phyloP scores from a whole-genome alignment of 768 basidiomycete genomes.

The Pleurotus giganteus region DNA sequence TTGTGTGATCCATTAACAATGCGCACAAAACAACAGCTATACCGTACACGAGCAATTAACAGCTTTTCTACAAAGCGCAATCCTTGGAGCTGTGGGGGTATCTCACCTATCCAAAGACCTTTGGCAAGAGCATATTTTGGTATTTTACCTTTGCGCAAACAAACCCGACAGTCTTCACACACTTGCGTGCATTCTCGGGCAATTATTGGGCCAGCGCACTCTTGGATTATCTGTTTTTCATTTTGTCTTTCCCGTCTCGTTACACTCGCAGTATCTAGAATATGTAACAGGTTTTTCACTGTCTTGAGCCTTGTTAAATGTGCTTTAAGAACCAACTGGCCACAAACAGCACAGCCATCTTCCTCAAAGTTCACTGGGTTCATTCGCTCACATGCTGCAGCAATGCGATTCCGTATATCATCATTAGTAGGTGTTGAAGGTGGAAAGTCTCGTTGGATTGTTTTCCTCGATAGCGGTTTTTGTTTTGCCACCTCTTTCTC shows the following conservation, averaged over 20 bases:
- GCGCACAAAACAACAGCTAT: constrained; percentile 20
- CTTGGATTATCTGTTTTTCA: background rate
- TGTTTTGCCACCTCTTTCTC: too few species aligned
- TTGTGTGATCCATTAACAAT: constrained; percentile 14
- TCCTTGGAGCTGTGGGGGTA: background rate
- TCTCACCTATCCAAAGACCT: constrained; percentile 7
- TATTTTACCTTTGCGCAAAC: background rate
- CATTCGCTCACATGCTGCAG: background rate
- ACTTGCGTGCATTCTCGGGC: too few species aligned
- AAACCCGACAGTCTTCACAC: background rate
- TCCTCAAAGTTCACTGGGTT: background rate
- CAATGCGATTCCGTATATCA: too few species aligned
- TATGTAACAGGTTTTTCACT: constrained; percentile 1
- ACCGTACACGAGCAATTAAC: constrained; percentile 12
- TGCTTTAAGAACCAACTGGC: background rate
- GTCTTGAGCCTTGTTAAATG: constrained; percentile 10
- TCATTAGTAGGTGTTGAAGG: too few species aligned
- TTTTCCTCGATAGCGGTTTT: too few species aligned
- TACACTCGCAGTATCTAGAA: constrained; percentile 9
- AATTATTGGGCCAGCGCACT: too few species aligned
- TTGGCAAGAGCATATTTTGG: constrained; percentile 3
- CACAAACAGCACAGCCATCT: constrained; percentile 17
- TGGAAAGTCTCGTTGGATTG: too few species aligned
- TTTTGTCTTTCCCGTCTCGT: constrained; percentile 8
- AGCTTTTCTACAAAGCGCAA: constrained; percentile 22